Evolutionary conservation across 2,329 filamentous ascomycete species (phyloP).

Genomic region (Botrytis tulipae): DNA sequence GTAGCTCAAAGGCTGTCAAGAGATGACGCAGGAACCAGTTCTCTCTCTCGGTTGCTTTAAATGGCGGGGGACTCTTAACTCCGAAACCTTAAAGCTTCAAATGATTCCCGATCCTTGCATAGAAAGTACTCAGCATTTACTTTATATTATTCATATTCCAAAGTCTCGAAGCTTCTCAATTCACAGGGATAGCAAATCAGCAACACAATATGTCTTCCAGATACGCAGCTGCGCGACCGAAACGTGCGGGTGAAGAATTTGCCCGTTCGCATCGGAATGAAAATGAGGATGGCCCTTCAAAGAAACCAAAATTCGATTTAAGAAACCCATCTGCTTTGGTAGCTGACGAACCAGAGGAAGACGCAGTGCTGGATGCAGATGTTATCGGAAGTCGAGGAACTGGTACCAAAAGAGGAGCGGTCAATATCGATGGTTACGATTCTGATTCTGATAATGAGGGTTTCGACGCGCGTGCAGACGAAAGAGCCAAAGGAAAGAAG

Average conservation of each 20-base stretch:
- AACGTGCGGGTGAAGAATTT: constrained; percentile 79
- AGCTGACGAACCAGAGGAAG: constrained; percentile 73
- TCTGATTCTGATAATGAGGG: constrained; percentile 91
- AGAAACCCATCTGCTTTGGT: constrained; percentile 92
- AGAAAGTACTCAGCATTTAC: not conserved
- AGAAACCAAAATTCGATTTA: constrained; percentile 89
- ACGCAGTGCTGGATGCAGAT: constrained; percentile 81
- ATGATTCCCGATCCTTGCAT: not conserved
- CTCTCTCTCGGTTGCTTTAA: constrained; percentile 6
- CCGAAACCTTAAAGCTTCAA: constrained; percentile 17
- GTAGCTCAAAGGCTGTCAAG: constrained; percentile 2
- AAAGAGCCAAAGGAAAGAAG: constrained; percentile 47
- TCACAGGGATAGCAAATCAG: not conserved
- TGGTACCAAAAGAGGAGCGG: constrained; percentile 83
- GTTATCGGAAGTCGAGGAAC: constrained; percentile 76
- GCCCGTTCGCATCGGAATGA: constrained; percentile 70
- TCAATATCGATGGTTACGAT: constrained; percentile 96
- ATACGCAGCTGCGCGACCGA: constrained; percentile 70
- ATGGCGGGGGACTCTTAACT: constrained; percentile 17
- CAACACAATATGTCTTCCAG: constrained; percentile 52
- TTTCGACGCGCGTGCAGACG: constrained; percentile 72
- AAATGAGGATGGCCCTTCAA: constrained; percentile 48
- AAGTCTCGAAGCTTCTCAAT: not conserved
- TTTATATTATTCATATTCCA: not conserved
- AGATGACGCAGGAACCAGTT: constrained; percentile 23